Evolutionary conservation across 1,139 yeast genomes (phyloP), one percentile per base, ranked within the genome.

Genomic region (Suhomyces yuchorum): DNA sequence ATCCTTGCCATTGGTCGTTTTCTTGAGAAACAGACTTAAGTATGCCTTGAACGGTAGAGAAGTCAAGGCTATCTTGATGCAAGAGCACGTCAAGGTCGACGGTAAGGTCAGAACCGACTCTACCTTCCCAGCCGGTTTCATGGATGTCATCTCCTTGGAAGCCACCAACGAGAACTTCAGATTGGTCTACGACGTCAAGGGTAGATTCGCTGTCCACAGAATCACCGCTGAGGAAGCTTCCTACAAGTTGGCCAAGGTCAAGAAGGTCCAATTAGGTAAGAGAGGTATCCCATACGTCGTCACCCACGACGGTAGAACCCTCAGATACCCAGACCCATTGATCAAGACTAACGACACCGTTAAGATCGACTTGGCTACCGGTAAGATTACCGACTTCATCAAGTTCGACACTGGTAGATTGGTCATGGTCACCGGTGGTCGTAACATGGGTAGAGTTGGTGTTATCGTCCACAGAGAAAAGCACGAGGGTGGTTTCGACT

Each of bases 371-470:
- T 82, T 92, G 72, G 96, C 93, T 65, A 78, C 97, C 62, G 97
- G 97, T 77, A 92, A 92, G 84, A 85, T 90, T 72, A 77, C 87
- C 57, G 96, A 89, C 65, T 89, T 77, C 81, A 84, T 92, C 80
- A 89, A 90, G 80, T 92, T 92, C 74, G 97, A 90, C 75, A 83
- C 92, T 68, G 98, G 98, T 77, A 89, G 84, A 78, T 82, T 90
- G 73, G 97, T 86, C 63, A 91, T 91, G 93, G 95, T 88, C 75
- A 92, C 97, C 63, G 98, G 98, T 82, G 98, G 98, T 81, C 93
- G 96, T 81, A 91, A 90, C 87, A 85, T 92, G 96, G 99, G 99
- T 75, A 88, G 99, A 81, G 92, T 91, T 73, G 99, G 99, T 87
- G 91, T 89, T 65, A 91, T 92, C 75, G 82, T 87, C 66, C 97